These are phyloP conservation scores for Syzygium oleosum DNA, from an alignment of 345 rosid species.

Conservation along the genomic window DNA sequence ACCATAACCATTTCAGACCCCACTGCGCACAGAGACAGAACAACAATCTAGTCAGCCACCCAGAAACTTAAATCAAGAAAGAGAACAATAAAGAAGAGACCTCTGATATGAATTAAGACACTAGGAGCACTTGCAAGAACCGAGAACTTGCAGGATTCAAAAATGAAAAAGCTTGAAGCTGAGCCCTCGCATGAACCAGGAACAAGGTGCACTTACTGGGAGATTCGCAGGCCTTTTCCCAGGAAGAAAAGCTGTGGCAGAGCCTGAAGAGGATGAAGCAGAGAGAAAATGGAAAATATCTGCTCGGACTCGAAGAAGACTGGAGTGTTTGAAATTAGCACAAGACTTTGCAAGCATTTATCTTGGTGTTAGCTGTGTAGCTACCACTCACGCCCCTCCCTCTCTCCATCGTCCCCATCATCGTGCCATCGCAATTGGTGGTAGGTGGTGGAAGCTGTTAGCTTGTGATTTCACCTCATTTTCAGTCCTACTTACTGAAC, in stretches of 20 bases:
- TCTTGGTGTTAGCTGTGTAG: background rate
- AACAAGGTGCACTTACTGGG: background rate
- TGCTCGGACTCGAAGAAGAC: background rate
- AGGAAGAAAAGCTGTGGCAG: background rate
- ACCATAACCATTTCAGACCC: constrained; percentile 59
- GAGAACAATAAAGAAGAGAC: background rate
- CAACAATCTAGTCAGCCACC: background rate
- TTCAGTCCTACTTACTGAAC: background rate
- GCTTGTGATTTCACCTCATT: constrained; percentile 17
- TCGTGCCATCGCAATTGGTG: background rate
- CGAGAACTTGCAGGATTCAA: background rate
- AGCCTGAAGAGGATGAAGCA: background rate
- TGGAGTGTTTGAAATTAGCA: background rate
- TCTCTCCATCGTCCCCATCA: background rate
- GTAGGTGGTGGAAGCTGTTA: constrained; percentile 11
- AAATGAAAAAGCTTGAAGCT: background rate
- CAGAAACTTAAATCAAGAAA: background rate
- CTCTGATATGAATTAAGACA: background rate
- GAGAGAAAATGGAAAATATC: background rate
- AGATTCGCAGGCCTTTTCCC: background rate
- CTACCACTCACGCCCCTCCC: background rate
- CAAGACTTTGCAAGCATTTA: background rate
- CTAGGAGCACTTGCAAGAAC: background rate
- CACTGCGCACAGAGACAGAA: constrained; percentile 34
- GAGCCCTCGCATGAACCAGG: background rate